Conservation (phyloP, 2,329 filamentous ascomycete species). For the Alternaria dauci region DNA sequence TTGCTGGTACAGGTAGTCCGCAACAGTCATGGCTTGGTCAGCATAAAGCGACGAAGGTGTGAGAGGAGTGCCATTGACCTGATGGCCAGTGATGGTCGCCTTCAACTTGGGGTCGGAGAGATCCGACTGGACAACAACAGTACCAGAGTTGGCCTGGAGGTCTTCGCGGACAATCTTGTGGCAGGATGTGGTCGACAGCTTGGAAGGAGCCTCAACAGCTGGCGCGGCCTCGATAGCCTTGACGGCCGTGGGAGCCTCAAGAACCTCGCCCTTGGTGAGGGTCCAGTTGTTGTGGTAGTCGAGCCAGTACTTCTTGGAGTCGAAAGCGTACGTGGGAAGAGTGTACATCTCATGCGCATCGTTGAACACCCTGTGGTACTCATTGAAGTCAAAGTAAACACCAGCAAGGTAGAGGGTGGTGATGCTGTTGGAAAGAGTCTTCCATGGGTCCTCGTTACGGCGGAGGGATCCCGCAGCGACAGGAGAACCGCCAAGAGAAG, state of each 20-base stretch:
- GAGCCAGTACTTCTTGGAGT: constrained; percentile 77
- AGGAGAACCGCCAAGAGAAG: constrained; percentile 64
- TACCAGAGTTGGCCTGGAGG: constrained; percentile 66
- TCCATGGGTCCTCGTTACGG: constrained; percentile 69
- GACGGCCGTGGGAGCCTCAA: constrained; percentile 49
- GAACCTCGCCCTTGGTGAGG: constrained; percentile 71
- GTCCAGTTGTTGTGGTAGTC: constrained; percentile 77
- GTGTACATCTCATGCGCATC: constrained; percentile 66
- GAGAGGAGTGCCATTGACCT: constrained; percentile 72
- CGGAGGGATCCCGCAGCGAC: constrained; percentile 68
- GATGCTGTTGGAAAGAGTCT: constrained; percentile 67
- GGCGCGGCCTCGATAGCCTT: constrained; percentile 52
- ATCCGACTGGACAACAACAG: constrained; percentile 71
- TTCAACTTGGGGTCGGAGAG: constrained; percentile 70
- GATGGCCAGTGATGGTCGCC: constrained; percentile 69
- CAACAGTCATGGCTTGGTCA: constrained; percentile 71
- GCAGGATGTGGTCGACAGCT: constrained; percentile 70
- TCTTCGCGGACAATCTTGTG: constrained; percentile 71
- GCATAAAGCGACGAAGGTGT: constrained; percentile 71
- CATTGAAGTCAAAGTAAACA: constrained; percentile 72
- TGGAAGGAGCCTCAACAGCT: constrained; percentile 56
- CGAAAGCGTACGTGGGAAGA: constrained; percentile 73
- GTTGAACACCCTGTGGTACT: constrained; percentile 71
- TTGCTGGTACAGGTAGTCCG: constrained; percentile 73
- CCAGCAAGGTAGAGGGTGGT: constrained; percentile 69